Evolutionary conservation across 306 rosid species (phyloP), one percentile per base, ranked within the genome.

Genomic region (Potentilla sterilis): DNA sequence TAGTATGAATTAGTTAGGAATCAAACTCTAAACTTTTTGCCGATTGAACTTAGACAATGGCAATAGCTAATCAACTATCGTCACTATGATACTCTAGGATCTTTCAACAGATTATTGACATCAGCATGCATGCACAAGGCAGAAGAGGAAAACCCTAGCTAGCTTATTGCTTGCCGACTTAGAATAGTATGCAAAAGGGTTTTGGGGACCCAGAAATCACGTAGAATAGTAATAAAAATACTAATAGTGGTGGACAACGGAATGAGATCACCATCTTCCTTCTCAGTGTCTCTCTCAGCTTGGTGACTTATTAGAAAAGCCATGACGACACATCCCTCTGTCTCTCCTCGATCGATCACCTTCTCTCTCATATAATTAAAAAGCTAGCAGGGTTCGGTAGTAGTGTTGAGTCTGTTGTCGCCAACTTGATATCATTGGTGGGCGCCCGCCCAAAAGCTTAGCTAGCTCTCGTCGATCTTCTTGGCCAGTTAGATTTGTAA

Each of bases 181-280:
- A 1, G 21, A 5, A 13, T 32, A 61, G 41, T 61, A 61, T 61
- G 6, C 41, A 61, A 32, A 14, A 34, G 42, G 67, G 12, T 34
- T 35, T 34, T 62, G 59, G 14, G 44, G 77, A 44, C 77, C 77
- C 35, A 16, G n/a, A 78, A 70, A 78, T 64, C 59, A 73, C 13
- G 81, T 43, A 5, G 62, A 22, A 42, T 51, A 37, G 40, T 37
- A 37, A 37, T 1, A 37, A 37, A 28, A 28, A 28, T 28, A 28
- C 28, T 37, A 32, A 24, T 62, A 43, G 40, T 24, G 62, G 42
- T 59, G 77, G 77, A 21, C 59, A 71, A 7, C 72, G 71, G 55
- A 44, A 71, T 78, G 72, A 62, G 66, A 43, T 71, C 75, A 42
- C 41, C 62, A 58, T 12, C 47, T n/a, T 64, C 69, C 13, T 64